Base-by-base conservation (phyloP, 331 rosid species). In the Malus hybrid region DNA sequence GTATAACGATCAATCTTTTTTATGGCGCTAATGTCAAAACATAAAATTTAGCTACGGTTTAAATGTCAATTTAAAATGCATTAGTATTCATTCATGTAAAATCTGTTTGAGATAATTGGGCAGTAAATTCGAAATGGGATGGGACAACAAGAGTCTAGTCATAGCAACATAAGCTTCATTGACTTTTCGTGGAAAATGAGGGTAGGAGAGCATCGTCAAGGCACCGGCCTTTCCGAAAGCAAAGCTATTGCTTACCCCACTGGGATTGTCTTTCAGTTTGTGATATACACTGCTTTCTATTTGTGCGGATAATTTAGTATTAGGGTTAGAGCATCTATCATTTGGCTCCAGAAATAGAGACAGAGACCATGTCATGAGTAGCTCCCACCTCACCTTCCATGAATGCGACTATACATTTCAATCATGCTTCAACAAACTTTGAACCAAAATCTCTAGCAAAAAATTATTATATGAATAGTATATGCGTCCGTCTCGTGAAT, bases 111-210 rank as follows among this genome's bases (percentile, higher is more conserved):
- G 57, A 52, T 16, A 52, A 52, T 18, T 53, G 70, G 81, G 83
- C 75, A 74, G 34, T 68, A 80, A 14, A 63, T 67, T 63, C 78
- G 56, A 73, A 78, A 72, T 75, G 79, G 39, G 77, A 73, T 73
- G 68, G 80, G 90, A 80, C 87, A 84, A 78, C 53, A 63, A 62
- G 65, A 63, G 86, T 78, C 81, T 72, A 78, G 79, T 83, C 84
- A 82, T 70, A 70, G 58, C 66, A 81, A 70, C 84, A 75, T 69
- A 79, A 77, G 68, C 67, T 48, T 56, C 72, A 42, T 66, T 63
- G 65, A 61, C 19, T 77, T 77, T 81, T 14, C 28, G 42, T 39
- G 83, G 70, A 50, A 39, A 42, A 39, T 60, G 13, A 16, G 42
- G 2, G 68, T 12, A 28, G 29, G 70, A 53, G 63, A 16, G 73